Conservation (phyloP, 768 basidiomycete genomes). For the Cystoderma amianthinum region DNA sequence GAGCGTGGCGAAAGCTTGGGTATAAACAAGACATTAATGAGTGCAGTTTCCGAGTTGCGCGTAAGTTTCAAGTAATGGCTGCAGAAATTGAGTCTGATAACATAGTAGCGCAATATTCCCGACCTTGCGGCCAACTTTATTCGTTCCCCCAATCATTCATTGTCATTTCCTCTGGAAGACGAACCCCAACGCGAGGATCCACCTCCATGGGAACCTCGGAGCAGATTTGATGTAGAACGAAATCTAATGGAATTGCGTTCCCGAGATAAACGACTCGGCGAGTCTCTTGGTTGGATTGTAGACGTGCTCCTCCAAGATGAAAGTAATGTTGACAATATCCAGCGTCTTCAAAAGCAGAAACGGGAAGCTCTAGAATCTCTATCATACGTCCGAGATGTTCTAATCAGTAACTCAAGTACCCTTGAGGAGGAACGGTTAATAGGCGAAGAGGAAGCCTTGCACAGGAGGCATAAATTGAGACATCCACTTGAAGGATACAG, state of each 20-base stretch:
- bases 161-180: slow-evolving; percentile 57
- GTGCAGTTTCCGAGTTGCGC: slow-evolving; percentile 70
- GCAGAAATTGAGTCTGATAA: slow-evolving; percentile 7
- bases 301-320: slow-evolving; percentile 61
- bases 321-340: slow-evolving; percentile 29
- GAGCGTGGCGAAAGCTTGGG: slow-evolving; percentile 75
- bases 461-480: slow-evolving; percentile 21
- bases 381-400: slow-evolving; percentile 69
- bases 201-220: slow-evolving; percentile 63
- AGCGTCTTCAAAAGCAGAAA: slow-evolving; percentile 33
- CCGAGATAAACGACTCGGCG: slow-evolving; percentile 60
- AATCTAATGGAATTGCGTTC: slow-evolving; percentile 47
- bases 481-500: slow-evolving; percentile 14
- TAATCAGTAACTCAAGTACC: slow-evolving; percentile 43
- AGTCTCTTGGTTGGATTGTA: slow-evolving; percentile 69
- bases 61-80: slow-evolving; percentile 29
- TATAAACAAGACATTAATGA: slow-evolving; percentile 80
- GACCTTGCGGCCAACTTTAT: slow-evolving; percentile 69
- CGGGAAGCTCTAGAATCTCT: slow-evolving; percentile 70
- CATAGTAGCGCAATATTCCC: slow-evolving; percentile 70
- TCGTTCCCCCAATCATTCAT: slow-evolving; percentile 41
- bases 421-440: slow-evolving; percentile 66
- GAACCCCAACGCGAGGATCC: slow-evolving; percentile 52
- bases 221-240: slow-evolving; percentile 64
- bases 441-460: slow-evolving; percentile 41